phyloP scores from a whole-genome alignment of 2,329 filamentous ascomycete genomes.

The Paramyrothecium roridum region DNA sequence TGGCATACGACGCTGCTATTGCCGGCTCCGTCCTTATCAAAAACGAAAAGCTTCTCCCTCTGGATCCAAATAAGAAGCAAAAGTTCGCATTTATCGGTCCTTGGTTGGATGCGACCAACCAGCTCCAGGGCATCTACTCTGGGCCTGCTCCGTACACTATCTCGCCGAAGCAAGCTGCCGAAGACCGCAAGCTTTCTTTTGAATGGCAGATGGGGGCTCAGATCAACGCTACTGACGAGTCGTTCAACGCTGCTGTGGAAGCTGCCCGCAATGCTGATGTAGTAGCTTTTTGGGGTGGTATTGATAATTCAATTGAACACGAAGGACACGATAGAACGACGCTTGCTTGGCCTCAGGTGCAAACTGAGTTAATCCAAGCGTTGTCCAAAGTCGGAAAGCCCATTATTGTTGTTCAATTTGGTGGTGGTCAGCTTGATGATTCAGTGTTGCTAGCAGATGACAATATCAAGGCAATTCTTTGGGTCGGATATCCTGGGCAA shows the following conservation, averaged over 20 bases:
- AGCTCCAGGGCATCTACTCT: conserved; percentile 19
- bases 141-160: conserved; percentile 49
- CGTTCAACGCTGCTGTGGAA: conserved; percentile 28
- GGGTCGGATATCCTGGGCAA: conserved; percentile 60
- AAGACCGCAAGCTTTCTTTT: too few species aligned
- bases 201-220: conserved; percentile 11
- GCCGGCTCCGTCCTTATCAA: conserved; percentile 49
- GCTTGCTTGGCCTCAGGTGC: conserved; percentile 49
- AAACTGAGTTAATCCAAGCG: conserved; percentile 45
- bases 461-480: conserved; percentile 49
- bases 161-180: conserved; percentile 39
- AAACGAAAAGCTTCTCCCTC: conserved; percentile 48
- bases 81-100: conserved; percentile 26
- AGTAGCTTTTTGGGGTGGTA: conserved; percentile 53
- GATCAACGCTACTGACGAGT: conserved; percentile 24
- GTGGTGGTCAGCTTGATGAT: conserved; percentile 51
- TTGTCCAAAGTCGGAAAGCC: conserved; percentile 39
- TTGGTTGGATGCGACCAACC: conserved; percentile 21
- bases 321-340: conserved; percentile 49
- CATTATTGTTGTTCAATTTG: conserved; percentile 47
- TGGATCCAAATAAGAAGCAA: conserved; percentile 24
- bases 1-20: conserved; percentile 53
- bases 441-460: conserved; percentile 41
- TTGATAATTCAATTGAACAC: conserved; percentile 48
- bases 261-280: conserved; percentile 42